These are phyloP conservation scores for Trichoderma sp. DNA, from an alignment of 2,329 filamentous ascomycete genomes.

Conservation along the genomic window DNA sequence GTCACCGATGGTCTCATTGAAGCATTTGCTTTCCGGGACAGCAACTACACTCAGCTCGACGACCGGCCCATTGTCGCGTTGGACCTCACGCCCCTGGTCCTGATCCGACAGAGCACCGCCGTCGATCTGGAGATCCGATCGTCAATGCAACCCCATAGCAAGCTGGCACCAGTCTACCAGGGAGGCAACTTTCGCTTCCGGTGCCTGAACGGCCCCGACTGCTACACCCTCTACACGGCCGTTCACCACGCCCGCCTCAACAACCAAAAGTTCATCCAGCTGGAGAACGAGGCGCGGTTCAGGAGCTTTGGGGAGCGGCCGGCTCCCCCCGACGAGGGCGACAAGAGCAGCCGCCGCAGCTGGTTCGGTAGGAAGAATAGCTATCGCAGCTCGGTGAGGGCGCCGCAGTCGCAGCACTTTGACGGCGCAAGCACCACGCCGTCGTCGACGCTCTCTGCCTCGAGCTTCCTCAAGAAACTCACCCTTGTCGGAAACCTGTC, in stretches of 20 bases:
- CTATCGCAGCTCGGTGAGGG: constrained; percentile 63
- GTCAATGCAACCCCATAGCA: constrained; percentile 72
- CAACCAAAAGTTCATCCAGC: constrained; percentile 81
- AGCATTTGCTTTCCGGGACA: constrained; percentile 49
- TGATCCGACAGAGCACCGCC: constrained; percentile 85
- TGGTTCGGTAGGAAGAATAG: constrained; percentile 68
- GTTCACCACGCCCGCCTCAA: constrained; percentile 89
- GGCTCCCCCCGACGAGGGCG: constrained; percentile 51
- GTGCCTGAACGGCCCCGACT: constrained; percentile 73
- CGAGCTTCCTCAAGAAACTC: constrained; percentile 79
- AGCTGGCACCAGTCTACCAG: constrained; percentile 64
- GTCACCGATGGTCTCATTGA: constrained; percentile 63
- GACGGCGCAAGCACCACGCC: constrained; percentile 71
- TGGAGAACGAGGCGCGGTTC: constrained; percentile 68
- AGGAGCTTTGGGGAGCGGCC: constrained; percentile 68
- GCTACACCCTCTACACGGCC: constrained; percentile 77
- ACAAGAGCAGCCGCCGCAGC: constrained; percentile 51
- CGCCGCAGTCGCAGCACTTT: constrained; percentile 62
- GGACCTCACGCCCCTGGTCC: constrained; percentile 87
- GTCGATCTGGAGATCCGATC: constrained; percentile 94
- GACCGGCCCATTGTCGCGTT: constrained; percentile 64
- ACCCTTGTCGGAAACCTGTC: constrained; percentile 67
- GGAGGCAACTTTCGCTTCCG: constrained; percentile 86
- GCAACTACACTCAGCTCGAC: constrained; percentile 33
- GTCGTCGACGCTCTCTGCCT: constrained; percentile 65